A percentile compares a stretch with the other conserved stretches of the same genome.
Conservation (phyloP, 2,329 filamentous ascomycete species). For the Fusarium protoensiforme region DNA sequence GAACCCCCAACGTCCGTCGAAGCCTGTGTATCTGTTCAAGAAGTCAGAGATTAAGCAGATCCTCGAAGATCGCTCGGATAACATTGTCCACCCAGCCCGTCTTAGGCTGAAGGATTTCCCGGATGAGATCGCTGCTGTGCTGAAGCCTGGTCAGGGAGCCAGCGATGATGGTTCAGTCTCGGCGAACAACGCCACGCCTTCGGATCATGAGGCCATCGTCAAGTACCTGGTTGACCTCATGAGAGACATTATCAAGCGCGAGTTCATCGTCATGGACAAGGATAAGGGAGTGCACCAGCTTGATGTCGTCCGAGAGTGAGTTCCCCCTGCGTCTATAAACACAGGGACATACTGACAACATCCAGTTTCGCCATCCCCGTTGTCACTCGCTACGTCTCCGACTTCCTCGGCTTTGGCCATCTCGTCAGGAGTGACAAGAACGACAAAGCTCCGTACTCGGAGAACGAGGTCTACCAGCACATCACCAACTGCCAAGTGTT, state of each 20-base stretch:
- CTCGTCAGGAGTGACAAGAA: slow-evolving; percentile 9
- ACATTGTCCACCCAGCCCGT: neutral
- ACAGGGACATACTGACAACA: neutral
- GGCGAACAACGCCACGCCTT: neutral
- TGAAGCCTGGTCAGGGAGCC: neutral
- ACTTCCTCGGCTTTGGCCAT: slow-evolving; percentile 37
- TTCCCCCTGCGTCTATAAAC: neutral
- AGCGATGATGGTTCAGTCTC: neutral
- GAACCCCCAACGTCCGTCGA: neutral
- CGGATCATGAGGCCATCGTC: neutral
- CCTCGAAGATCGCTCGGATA: neutral
- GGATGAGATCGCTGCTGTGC: neutral
- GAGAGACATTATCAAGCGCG: slow-evolving; percentile 24
- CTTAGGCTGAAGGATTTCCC: neutral
- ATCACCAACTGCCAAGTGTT: slow-evolving; percentile 42
- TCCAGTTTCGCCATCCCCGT: slow-evolving; percentile 36
- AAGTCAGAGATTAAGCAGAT: neutral
- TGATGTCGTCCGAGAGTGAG: slow-evolving; percentile 34
- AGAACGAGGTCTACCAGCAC: slow-evolving; percentile 41
- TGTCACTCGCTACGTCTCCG: slow-evolving; percentile 33
- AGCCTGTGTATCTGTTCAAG: neutral
- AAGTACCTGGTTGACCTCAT: slow-evolving; percentile 16
- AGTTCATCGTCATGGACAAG: slow-evolving; percentile 18
- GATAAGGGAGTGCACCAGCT: slow-evolving; percentile 21
- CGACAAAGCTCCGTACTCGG: slow-evolving; percentile 6